Evolutionary conservation across 2,329 filamentous ascomycete species (phyloP).

Genomic region (Clarireedia monteithiana): DNA sequence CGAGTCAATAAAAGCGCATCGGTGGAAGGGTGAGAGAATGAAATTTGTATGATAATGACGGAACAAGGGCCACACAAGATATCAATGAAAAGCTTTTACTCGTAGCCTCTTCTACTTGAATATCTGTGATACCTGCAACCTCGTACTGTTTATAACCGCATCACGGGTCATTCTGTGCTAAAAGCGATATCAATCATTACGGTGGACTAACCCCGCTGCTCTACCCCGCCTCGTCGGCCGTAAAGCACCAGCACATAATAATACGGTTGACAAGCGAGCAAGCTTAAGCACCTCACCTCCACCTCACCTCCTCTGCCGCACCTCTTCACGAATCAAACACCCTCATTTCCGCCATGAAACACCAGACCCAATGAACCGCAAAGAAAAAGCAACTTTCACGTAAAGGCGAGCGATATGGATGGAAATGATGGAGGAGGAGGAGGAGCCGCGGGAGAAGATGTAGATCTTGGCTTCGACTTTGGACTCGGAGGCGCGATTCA

Average conservation of each 20-base stretch:
- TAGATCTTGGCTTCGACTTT: not conserved
- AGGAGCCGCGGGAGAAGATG: not conserved
- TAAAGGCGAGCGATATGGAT: not conserved
- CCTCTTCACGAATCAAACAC: not conserved
- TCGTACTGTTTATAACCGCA: too few species aligned
- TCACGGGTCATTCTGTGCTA: too few species aligned
- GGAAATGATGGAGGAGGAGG: not conserved
- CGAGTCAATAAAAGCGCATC: conserved; percentile 5
- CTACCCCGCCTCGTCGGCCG: not conserved
- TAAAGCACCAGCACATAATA: not conserved
- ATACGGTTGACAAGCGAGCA: not conserved
- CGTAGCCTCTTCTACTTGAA: not conserved
- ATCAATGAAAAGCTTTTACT: not conserved
- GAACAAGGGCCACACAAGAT: not conserved
- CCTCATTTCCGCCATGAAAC: not conserved
- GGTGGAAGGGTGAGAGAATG: not conserved
- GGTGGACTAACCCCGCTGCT: not conserved
- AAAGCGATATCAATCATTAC: too few species aligned
- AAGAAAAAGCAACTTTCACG: not conserved
- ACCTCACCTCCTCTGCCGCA: not conserved
- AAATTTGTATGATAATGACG: not conserved
- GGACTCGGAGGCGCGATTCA: not conserved
- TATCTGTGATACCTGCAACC: not conserved
- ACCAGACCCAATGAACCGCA: not conserved
- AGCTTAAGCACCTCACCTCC: not conserved